A percentile compares a stretch with the other conserved stretches of the same genome.
phyloP scores from a whole-genome alignment of 148 eudicot species.

The Rhododendron griersonianum region DNA sequence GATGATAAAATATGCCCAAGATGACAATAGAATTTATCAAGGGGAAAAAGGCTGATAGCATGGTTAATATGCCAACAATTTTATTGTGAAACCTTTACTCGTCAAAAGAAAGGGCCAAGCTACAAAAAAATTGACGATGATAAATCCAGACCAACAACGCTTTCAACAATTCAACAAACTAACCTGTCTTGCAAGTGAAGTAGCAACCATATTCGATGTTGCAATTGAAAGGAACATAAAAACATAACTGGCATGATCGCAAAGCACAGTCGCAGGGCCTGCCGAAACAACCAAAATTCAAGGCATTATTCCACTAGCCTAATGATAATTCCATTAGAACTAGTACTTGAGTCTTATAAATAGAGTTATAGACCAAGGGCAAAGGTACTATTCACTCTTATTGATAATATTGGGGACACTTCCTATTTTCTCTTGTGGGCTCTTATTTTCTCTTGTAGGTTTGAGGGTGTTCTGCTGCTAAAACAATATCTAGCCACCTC shows the following conservation, averaged over 20 bases:
- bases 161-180: constrained; percentile 7
- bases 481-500: background rate
- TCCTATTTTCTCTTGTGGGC: background rate
- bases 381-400: background rate
- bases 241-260: constrained; percentile 67
- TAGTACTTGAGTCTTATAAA: background rate
- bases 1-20: background rate
- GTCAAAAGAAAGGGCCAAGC: background rate
- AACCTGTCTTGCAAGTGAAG: constrained; percentile 85
- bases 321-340: background rate
- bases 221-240: constrained; percentile 98
- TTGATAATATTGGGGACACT: background rate
- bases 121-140: background rate
- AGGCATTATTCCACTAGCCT: background rate
- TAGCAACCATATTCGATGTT: constrained; percentile 92
- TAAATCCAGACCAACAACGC: background rate
- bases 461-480: background rate
- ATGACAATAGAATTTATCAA: background rate
- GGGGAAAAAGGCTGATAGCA: background rate
- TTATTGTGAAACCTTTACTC: background rate
- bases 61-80: background rate
- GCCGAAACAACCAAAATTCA: constrained; percentile 16
- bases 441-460: background rate
- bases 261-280: constrained; percentile 94
- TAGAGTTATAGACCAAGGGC: background rate